Evolutionary conservation across 345 rosid species (phyloP).

Genomic region (Heritiera fomes): DNA sequence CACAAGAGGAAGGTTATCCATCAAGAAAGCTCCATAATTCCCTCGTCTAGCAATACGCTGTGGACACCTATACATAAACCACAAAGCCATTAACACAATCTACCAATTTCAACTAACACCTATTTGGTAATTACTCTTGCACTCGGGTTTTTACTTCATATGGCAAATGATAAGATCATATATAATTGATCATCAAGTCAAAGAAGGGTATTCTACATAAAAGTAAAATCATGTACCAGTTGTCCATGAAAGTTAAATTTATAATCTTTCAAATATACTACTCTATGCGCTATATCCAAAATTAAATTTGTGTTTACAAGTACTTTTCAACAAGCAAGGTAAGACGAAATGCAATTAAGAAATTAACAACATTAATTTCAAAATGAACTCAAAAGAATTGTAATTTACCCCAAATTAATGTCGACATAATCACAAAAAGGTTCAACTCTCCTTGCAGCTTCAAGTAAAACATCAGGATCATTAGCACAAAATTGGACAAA

Average conservation of each 20-base stretch:
- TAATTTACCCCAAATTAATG: constrained; percentile 80
- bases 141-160: background rate
- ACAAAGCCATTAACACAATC: background rate
- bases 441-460: constrained; percentile 82
- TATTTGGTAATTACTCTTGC: background rate
- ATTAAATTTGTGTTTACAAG: too few species aligned
- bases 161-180: background rate
- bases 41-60: constrained; percentile 93
- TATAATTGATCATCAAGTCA: background rate
- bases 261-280: background rate
- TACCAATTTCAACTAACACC: background rate
- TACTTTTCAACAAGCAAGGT: background rate
- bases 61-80: constrained; percentile 66
- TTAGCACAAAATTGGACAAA: constrained; percentile 97
- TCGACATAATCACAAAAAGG: constrained; percentile 88
- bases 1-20: constrained; percentile 92
- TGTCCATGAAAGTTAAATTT: background rate
- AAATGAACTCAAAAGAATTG: background rate
- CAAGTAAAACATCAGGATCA: constrained; percentile 72
- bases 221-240: background rate
- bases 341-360: background rate
- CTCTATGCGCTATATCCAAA: background rate
- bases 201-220: background rate
- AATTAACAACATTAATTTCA: constrained; percentile 16
- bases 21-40: constrained; percentile 87